These are phyloP conservation scores for Ganoderma sinense DNA, from an alignment of 1,284 basidiomycete genomes.

Conservation along the genomic window DNA sequence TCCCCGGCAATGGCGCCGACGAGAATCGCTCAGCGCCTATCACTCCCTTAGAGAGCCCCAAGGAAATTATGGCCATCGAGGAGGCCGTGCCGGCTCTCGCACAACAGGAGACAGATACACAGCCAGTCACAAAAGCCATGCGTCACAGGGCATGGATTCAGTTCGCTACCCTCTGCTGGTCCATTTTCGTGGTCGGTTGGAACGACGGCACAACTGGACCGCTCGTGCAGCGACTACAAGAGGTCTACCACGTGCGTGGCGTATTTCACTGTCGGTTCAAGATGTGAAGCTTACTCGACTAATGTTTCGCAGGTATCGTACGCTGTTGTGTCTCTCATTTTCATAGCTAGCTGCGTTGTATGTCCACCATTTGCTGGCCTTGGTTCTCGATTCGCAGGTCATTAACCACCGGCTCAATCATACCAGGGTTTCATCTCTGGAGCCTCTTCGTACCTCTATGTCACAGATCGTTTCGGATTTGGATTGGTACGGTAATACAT, in stretches of 20 bases:
- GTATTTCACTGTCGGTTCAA: neutral
- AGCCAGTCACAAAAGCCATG: constrained; percentile 21
- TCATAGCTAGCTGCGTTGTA: constrained; percentile 62
- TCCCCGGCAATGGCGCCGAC: neutral
- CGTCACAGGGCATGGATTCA: constrained; percentile 40
- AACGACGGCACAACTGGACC: constrained; percentile 70
- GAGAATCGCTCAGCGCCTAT: neutral
- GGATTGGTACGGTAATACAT: constrained; percentile 50
- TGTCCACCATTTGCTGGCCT: constrained; percentile 7
- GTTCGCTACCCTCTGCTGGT: constrained; percentile 48
- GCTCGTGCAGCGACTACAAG: constrained; percentile 63
- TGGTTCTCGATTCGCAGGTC: neutral
- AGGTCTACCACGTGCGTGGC: constrained; percentile 52
- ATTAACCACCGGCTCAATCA: neutral
- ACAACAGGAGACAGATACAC: neutral
- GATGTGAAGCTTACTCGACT: neutral
- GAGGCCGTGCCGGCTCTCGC: neutral
- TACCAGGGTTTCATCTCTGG: constrained; percentile 55
- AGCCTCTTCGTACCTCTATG: constrained; percentile 54
- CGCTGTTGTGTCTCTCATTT: constrained; percentile 60
- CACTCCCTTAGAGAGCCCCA: neutral
- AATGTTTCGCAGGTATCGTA: constrained; percentile 45
- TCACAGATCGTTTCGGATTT: constrained; percentile 61
- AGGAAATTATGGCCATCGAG: neutral
- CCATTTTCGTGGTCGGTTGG: constrained; percentile 61